Base-by-base conservation (phyloP, 2,329 filamentous ascomycete genomes). In the Escovopsis sp. region DNA sequence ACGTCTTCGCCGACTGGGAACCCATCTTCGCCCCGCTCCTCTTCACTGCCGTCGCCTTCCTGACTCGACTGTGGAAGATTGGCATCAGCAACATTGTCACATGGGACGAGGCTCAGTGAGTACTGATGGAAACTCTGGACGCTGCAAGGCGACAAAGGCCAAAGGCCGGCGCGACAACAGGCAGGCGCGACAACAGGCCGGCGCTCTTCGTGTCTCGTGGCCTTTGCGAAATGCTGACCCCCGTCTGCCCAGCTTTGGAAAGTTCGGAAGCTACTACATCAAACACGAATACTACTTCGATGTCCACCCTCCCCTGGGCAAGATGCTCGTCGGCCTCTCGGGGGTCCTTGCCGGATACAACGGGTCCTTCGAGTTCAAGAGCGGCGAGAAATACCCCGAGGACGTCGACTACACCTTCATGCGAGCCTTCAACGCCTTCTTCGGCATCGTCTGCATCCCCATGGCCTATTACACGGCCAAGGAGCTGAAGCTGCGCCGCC, bases 361-460 rank as follows among this genome's bases (percentile, higher is more conserved):
- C 69, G 91, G 91, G 45, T 93, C 89, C 4, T 98, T 98, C 65
- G 91, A 98, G 59, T 98, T 98, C 75, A 98, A 98, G 66, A 96
- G 89, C 42, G 91, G 91, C 60, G 91, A 96, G 59, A 87, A 77
- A 43, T 98, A 98, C 61, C 91, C 91, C 10, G 77, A 80, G 52
- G 86, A 96, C 56, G 73, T 98, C 58, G 82, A 98, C 70, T 98
- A 94, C 64, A 93, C 88, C 54, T 94, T 94, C 59, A 98, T 98
- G 93, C 85, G 91, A 54, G 75, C 89, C 47, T 98, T 98, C 75
- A 98, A 96, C 62, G 83, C 89, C 49, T 77, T 86, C 49, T 98
- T 96, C 60, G 91, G 91, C 47, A 89, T 88, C 47, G 70, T 91
- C 47, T 95, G 86, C 58, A 80, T 98, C 38, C 91, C 91, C 15